Base-by-base conservation (phyloP, 371 early-diverging fungal genomes). In the Mucor ambiguus region DNA sequence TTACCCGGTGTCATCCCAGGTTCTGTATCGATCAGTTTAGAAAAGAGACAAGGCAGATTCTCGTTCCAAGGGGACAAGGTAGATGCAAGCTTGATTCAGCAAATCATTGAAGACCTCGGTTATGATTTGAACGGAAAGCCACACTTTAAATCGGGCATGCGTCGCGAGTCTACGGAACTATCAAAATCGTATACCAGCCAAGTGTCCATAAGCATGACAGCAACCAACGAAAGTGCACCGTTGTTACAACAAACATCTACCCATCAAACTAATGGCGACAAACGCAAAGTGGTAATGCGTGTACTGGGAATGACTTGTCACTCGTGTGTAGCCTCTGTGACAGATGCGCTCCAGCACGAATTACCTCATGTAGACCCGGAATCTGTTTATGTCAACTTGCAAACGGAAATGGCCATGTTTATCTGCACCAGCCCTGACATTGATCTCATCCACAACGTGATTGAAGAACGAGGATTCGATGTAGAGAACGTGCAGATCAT, bases 281-380 rank as follows among this genome's bases (percentile, higher is more conserved):
- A 61, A 28, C 64, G 69, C 26, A 82, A 80, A 43, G 80, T 80
- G 3, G 83, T 82, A 0, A 80, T 83, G 79, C 84, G 81, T 24
- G 77, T 83, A 5, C 24, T 75, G 18, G 96, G 95, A 22, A 96
- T 96, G 96, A 93, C 95, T 26, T 96, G 96, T 75, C 85, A 88
- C n/a, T 89, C 92, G 2, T 96, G 96, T 75, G 80, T 77, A n/a
- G 58, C 59, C 18, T 66, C 77, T 0, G 73, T 83, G 2, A 78
- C 73, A 3, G 69, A 76, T 58, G 78, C 74, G 0, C 59, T 83
- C 4, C 59, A 75, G 58, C 49, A 67, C 18, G 67, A 66, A 30
- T 26, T 80, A 11, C 74, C 70, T 0, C 35, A 69, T 33, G 75
- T 80, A 3, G 68, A 76, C 10, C 64, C 66, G 16, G 71, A 62